phyloP scores from a whole-genome alignment of 148 eudicot species.

The Nepenthes gracilis region DNA sequence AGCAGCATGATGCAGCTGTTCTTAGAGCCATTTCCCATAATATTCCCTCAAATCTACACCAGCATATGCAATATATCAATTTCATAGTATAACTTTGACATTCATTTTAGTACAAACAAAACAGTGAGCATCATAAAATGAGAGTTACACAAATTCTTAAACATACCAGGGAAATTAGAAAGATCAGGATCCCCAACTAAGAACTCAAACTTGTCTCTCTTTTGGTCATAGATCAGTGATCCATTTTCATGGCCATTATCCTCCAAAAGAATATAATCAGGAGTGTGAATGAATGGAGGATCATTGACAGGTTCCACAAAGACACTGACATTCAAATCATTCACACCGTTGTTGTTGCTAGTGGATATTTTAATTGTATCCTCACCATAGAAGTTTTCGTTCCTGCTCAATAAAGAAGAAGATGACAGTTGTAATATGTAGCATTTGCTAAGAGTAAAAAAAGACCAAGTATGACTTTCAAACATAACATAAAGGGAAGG shows the following conservation, averaged over 20 bases:
- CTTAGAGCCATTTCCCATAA: too few species aligned
- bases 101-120: too few species aligned
- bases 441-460: neutral
- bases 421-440: neutral
- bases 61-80: too few species aligned
- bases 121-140: neutral
- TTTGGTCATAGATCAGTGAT: slow-evolving; percentile 31
- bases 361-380: slow-evolving; percentile 51
- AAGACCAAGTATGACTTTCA: too few species aligned
- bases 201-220: slow-evolving; percentile 38
- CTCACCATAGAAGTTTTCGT: slow-evolving; percentile 57
- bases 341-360: slow-evolving; percentile 51
- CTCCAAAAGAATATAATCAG: slow-evolving; percentile 48
- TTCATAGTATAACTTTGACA: too few species aligned
- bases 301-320: slow-evolving; percentile 80
- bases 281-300: slow-evolving; percentile 59
- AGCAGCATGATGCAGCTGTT: too few species aligned
- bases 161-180: slow-evolving; percentile 53
- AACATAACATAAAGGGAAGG: neutral
- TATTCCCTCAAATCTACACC: too few species aligned
- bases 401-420: neutral
- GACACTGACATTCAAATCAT: slow-evolving; percentile 46
- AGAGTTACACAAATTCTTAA: neutral
- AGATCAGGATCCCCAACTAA: slow-evolving; percentile 78
- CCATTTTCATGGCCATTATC: slow-evolving; percentile 32